Percentiles rank a stretch among this genome's conserved stretches.
These are phyloP conservation scores for Albophoma yamanashiensis DNA, from an alignment of 2,329 filamentous ascomycete genomes.

Conservation along the genomic window DNA sequence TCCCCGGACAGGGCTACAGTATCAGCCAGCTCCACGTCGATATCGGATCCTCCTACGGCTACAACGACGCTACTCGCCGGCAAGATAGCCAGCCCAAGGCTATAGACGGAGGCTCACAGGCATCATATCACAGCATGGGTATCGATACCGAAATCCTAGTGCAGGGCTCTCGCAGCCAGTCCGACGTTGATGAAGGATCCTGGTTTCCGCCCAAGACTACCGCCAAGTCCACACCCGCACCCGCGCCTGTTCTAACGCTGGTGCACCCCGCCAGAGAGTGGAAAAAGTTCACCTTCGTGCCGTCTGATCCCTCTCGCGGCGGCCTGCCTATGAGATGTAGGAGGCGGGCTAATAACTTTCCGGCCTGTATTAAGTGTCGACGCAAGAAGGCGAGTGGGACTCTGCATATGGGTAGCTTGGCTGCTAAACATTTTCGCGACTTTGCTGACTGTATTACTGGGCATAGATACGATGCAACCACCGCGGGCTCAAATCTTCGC, in stretches of 20 bases:
- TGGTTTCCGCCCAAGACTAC: not conserved
- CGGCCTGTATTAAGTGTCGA: conserved; percentile 43
- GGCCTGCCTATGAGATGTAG: conserved; percentile 47
- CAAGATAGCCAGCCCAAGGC: too few species aligned
- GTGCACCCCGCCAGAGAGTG: conserved; percentile 1
- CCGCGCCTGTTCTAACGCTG: not conserved
- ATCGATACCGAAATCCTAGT: too few species aligned
- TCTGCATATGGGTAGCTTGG: not conserved
- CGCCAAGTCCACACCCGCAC: conserved; percentile 8
- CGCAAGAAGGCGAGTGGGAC: conserved; percentile 35
- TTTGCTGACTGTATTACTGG: not conserved
- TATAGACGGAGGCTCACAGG: too few species aligned
- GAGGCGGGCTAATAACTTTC: conserved; percentile 49
- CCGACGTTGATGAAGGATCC: too few species aligned
- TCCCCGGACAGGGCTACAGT: too few species aligned
- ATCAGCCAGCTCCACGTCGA: too few species aligned
- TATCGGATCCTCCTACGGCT: too few species aligned
- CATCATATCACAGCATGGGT: too few species aligned
- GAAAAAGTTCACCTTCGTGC: conserved; percentile 42
- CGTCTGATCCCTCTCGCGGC: conserved; percentile 35
- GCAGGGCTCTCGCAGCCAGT: too few species aligned
- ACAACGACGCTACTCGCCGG: too few species aligned
- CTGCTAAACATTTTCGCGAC: not conserved
- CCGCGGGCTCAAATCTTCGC: conserved; percentile 13
- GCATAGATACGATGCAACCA: conserved; percentile 29